Percentiles rank a stretch among this genome's conserved stretches.
phyloP scores from a whole-genome alignment of 306 rosid genomes.

The Cucumis melo region DNA sequence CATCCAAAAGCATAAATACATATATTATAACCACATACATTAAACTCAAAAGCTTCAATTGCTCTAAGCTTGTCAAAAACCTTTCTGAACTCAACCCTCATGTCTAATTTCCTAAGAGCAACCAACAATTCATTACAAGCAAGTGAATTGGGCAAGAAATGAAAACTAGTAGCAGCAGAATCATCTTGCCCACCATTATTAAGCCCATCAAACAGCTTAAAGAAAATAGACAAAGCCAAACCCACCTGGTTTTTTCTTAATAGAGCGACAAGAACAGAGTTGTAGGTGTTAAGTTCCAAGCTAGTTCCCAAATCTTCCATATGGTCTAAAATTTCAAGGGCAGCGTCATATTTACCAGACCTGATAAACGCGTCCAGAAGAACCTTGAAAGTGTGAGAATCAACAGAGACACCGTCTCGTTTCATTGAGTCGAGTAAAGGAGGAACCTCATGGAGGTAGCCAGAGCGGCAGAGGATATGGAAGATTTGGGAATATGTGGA shows the following conservation, averaged over 20 bases:
- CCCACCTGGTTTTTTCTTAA: conserved; percentile 39
- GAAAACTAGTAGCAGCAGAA: background rate
- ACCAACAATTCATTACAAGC: conserved; percentile 52
- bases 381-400: conserved; percentile 37
- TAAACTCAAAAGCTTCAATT: conserved; percentile 30
- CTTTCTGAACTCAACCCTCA: conserved; percentile 43
- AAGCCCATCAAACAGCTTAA: conserved; percentile 30
- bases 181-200: background rate
- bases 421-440: conserved; percentile 33
- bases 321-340: conserved; percentile 37
- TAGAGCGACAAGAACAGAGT: conserved; percentile 44
- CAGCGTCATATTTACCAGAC: conserved; percentile 30
- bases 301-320: conserved; percentile 29
- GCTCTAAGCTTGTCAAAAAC: conserved; percentile 41
- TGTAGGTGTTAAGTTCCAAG: conserved; percentile 26
- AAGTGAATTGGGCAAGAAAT: conserved; percentile 10
- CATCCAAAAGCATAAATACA: conserved; percentile 72
- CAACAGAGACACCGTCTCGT: conserved; percentile 29
- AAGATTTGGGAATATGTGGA: conserved; percentile 37
- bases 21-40: conserved; percentile 48
- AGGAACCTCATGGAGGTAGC: conserved; percentile 35
- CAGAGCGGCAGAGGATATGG: conserved; percentile 27
- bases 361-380: conserved; percentile 42
- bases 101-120: conserved; percentile 45
- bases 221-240: conserved; percentile 49